Evolutionary conservation across 2,329 filamentous ascomycete genomes (phyloP).

Genomic region (Cyphellophora europaea): DNA sequence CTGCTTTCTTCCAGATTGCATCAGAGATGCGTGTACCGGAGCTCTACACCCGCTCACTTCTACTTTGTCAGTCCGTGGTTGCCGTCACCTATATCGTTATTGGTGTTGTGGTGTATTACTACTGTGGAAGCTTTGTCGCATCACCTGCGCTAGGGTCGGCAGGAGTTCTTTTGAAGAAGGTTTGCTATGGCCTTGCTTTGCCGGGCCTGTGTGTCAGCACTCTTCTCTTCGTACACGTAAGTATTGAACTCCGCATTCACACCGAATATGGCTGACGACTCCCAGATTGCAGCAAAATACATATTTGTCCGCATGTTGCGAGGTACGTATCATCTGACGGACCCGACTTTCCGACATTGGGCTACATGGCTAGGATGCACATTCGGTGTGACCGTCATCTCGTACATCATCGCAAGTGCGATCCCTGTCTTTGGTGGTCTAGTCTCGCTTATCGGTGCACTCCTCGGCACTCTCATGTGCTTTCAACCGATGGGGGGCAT

Average conservation of each 20-base stretch:
- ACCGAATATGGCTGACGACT: too few relatives aligned
- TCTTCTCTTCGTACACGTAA: too few relatives aligned
- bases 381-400: constrained; percentile 30
- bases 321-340: constrained; percentile 41
- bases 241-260: too few relatives aligned
- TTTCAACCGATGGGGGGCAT: constrained; percentile 40
- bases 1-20: constrained; percentile 27
- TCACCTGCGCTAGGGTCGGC: constrained; percentile 40
- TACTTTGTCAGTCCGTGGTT: constrained; percentile 25
- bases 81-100: constrained; percentile 29
- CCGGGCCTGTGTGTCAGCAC: constrained; percentile 21
- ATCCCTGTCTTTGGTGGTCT: constrained; percentile 29
- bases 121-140: constrained; percentile 36
- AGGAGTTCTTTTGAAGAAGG: constrained; percentile 32
- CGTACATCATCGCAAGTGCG: constrained; percentile 43
- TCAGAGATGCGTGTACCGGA: constrained; percentile 29
- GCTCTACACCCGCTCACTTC: constrained; percentile 23
- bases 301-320: constrained; percentile 47
- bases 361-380: constrained; percentile 41
- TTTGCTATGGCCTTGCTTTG: constrained; percentile 33
- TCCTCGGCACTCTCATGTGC: constrained; percentile 38
- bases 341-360: constrained; percentile 43
- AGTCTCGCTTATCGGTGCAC: constrained; percentile 7
- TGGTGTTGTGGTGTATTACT: constrained; percentile 36
- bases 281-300: constrained; percentile 44